Evolutionary conservation across 768 basidiomycete species (phyloP).

Genomic region (Agrocybe praecox): DNA sequence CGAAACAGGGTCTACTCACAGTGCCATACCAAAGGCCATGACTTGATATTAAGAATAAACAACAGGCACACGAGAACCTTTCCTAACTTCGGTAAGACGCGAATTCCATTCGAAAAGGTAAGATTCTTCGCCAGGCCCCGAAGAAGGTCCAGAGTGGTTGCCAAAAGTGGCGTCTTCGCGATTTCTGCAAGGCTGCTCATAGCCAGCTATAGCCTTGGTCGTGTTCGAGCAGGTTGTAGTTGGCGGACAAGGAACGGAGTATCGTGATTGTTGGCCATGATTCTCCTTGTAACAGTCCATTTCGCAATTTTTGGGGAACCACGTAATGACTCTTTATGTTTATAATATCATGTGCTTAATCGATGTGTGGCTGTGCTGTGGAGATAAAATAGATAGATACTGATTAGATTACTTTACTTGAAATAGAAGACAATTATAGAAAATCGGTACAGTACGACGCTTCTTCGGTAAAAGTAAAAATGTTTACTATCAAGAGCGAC

Average conservation of each 20-base stretch:
- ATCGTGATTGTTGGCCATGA: background rate
- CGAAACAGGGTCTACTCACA: too few species aligned
- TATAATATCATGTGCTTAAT: background rate
- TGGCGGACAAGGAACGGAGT: background rate
- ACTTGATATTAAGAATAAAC: constrained; percentile 60
- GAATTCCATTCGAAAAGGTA: constrained; percentile 7
- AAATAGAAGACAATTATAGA: too few species aligned
- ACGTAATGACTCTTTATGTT: background rate
- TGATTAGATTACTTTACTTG: background rate
- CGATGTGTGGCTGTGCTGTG: background rate
- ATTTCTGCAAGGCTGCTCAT: background rate
- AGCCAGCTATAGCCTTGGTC: too few species aligned
- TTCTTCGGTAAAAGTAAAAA: too few species aligned
- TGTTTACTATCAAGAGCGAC: too few species aligned
- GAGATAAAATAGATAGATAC: background rate
- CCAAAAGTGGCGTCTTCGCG: background rate
- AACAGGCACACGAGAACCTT: constrained; percentile 50
- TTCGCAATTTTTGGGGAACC: background rate
- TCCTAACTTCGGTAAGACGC: constrained; percentile 18
- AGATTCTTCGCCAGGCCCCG: constrained; percentile 2
- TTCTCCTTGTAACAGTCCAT: background rate
- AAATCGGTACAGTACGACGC: too few species aligned
- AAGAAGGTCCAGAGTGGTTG: background rate
- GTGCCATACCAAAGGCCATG: constrained; percentile 71
- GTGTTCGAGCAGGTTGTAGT: too few species aligned